Percentiles rank a stretch among this genome's conserved stretches.
Evolutionary conservation across 2,329 filamentous ascomycete genomes (phyloP).

Genomic region (Nakataea oryzae): DNA sequence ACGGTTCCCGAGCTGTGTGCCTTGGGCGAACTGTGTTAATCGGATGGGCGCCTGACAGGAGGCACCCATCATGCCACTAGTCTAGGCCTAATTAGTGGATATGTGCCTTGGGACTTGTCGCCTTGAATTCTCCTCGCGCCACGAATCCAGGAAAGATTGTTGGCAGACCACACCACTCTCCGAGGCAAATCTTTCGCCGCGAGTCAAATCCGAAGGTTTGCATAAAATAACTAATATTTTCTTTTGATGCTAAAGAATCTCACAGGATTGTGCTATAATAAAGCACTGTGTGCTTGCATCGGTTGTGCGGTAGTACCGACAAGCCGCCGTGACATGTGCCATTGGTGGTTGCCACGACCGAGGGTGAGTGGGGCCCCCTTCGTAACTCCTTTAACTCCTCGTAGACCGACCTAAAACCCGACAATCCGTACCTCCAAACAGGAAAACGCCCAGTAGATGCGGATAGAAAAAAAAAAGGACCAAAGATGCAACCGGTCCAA

Average conservation of each 20-base stretch:
- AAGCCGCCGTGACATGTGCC: background rate
- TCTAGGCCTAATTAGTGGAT: too few relatives aligned
- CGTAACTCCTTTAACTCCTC: slow-evolving; percentile 2
- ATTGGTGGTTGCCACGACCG: too few relatives aligned
- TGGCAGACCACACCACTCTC: too few relatives aligned
- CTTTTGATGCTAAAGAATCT: background rate
- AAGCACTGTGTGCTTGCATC: background rate
- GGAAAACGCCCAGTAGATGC: background rate
- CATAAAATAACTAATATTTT: background rate
- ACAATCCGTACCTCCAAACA: background rate
- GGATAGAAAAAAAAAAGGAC: background rate
- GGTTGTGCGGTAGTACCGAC: background rate
- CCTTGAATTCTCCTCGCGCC: too few relatives aligned
- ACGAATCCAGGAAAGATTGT: too few relatives aligned
- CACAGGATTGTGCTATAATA: background rate
- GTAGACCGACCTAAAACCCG: background rate
- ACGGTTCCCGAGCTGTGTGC: too few relatives aligned
- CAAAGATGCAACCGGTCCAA: background rate
- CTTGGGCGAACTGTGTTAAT: too few relatives aligned
- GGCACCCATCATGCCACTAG: too few relatives aligned
- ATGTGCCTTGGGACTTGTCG: too few relatives aligned
- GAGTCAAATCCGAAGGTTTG: too few relatives aligned
- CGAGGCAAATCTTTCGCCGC: too few relatives aligned
- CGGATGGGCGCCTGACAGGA: too few relatives aligned
- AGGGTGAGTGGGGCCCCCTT: background rate